Evolutionary conservation across 495 filamentous ascomycete genomes (phyloP), one percentile per base, ranked within the genome.

Genomic region (Penicillium lagena): DNA sequence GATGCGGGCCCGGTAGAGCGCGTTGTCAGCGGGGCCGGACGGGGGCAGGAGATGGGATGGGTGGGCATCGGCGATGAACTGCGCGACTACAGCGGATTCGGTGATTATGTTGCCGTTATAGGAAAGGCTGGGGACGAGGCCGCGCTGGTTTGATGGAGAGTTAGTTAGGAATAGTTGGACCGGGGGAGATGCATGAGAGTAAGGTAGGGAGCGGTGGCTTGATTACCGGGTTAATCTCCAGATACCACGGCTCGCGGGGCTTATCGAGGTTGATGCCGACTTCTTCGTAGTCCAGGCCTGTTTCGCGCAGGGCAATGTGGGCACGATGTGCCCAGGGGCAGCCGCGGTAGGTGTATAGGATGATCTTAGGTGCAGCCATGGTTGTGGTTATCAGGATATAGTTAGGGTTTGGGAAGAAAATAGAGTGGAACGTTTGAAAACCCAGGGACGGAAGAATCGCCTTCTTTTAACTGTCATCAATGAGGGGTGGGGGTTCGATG

Each of bases 261-360:
- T 54, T 74, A 50, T 62, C 54, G 37, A 96, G 73, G 58, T 90
- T 83, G 58, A 95, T 89, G 42, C 79, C 81, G 52, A 89, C 85
- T 52, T 91, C 85, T 49, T 91, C 81, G 50, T 80, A 93, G 1
- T 82, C 76, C 13, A 95, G 56, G 27, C 77, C 74, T 10, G 89
- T 76, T 58, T 89, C 87, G 17, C 76, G 72, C 22, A 95, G 77
- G 7, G 79, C 78, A 37, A 91, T 90, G 56, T 94, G 84, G 2
- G 77, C 86, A 17, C 89, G 83, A 56, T 93, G 87, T 1, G 88
- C 88, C 77, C 78, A 94, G 12, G 89, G 89, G 65, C 89, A 94
- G 39, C 37, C 22, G 50, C 78, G 83, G 73, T 84, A 87, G 44
- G 87, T 91, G 64, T 94, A 94, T 17, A 89, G 60, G 35, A 60